phyloP scores from a whole-genome alignment of 2,329 filamentous ascomycete species.

The Cladosporium halotolerans region DNA sequence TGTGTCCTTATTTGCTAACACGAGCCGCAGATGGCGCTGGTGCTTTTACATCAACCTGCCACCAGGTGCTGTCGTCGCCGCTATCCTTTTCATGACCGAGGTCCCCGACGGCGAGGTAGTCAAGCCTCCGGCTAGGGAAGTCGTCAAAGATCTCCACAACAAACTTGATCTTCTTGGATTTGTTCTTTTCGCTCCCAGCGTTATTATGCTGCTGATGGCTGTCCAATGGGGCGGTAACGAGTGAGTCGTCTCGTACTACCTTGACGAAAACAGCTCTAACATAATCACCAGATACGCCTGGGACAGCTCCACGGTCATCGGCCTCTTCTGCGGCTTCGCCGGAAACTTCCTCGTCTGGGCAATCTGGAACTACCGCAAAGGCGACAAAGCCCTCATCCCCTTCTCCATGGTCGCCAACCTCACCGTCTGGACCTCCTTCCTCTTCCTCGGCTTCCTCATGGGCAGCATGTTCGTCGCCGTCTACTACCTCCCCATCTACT shows the following conservation, averaged over 20 bases:
- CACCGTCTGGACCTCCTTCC: slow-evolving; percentile 33
- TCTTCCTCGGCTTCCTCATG: slow-evolving; percentile 27
- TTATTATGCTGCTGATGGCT: slow-evolving; percentile 33
- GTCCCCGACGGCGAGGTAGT: slow-evolving; percentile 25
- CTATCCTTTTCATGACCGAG: slow-evolving; percentile 26
- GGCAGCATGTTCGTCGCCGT: slow-evolving; percentile 19
- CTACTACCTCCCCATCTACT: slow-evolving; percentile 36
- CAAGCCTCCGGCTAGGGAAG: slow-evolving; percentile 16
- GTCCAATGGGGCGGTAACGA: slow-evolving; percentile 33
- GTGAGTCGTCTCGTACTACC: slow-evolving; percentile 9
- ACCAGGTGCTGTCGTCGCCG: slow-evolving; percentile 34
- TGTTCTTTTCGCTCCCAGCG: slow-evolving; percentile 29
- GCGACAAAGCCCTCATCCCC: slow-evolving; percentile 35
- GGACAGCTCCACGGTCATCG: slow-evolving; percentile 31
- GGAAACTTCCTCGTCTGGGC: slow-evolving; percentile 29
- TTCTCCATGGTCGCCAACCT: slow-evolving; percentile 28
- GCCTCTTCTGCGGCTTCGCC: slow-evolving; percentile 29
- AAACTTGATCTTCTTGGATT: slow-evolving; percentile 35
- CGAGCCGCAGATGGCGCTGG: slow-evolving; percentile 11
- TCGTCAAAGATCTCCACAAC: slow-evolving; percentile 25
- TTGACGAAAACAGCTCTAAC: background rate
- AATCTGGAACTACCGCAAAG: slow-evolving; percentile 31
- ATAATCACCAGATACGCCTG: slow-evolving; percentile 21
- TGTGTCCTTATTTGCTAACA: background rate
- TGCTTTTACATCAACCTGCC: slow-evolving; percentile 42